phyloP scores from a whole-genome alignment of 805 yeast species.

The Candida khao-thaluensis region DNA sequence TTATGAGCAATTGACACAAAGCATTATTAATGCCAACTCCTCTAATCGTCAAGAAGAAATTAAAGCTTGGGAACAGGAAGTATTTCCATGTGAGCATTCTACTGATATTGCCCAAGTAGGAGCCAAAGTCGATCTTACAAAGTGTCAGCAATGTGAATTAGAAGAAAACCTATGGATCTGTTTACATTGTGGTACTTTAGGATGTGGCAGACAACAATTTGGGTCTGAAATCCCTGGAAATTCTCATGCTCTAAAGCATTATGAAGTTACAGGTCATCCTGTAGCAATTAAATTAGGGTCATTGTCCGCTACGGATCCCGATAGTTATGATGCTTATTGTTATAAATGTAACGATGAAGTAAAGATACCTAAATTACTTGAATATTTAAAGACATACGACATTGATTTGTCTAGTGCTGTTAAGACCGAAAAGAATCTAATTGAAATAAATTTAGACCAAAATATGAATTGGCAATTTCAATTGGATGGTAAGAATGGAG shows the following conservation, averaged over 20 bases:
- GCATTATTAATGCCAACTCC: constrained; percentile 57
- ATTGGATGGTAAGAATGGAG: constrained; percentile 71
- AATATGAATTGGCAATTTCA: constrained; percentile 91
- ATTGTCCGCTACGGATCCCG: constrained; percentile 61
- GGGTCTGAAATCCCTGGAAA: constrained; percentile 89
- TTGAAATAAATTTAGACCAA: constrained; percentile 90
- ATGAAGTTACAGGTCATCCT: constrained; percentile 58
- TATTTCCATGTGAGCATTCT: constrained; percentile 77
- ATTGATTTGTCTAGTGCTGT: constrained; percentile 55
- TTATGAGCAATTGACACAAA: constrained; percentile 35
- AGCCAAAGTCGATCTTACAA: constrained; percentile 28
- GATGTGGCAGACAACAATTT: constrained; percentile 93
- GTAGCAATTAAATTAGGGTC: constrained; percentile 92
- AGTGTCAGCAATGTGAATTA: constrained; percentile 63
- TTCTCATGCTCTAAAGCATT: constrained; percentile 84
- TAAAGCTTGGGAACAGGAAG: constrained; percentile 89
- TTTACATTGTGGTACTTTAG: constrained; percentile 82
- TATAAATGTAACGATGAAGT: constrained; percentile 89
- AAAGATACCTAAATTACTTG: constrained; percentile 58
- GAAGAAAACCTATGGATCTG: constrained; percentile 89
- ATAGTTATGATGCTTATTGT: constrained; percentile 77
- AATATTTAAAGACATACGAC: constrained; percentile 56
- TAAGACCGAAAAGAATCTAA: constrained; percentile 83
- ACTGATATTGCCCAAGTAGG: constrained; percentile 46
- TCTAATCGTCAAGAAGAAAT: constrained; percentile 64